phyloP scores from a whole-genome alignment of 1,284 basidiomycete species.

The Pterulicium gracile region DNA sequence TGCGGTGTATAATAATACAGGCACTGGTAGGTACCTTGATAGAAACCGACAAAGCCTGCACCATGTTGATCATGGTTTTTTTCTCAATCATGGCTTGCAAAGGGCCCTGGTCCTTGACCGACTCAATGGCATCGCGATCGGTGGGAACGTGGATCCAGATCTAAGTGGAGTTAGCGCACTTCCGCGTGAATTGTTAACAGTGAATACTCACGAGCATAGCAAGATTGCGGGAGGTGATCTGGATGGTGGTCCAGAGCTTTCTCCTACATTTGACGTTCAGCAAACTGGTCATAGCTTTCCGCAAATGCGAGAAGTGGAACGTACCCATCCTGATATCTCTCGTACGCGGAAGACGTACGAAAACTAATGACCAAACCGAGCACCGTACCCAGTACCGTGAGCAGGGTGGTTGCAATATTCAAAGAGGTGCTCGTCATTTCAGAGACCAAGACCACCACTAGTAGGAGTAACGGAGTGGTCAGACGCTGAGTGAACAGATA shows the following conservation, averaged over 20 bases:
- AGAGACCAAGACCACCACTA: conserved; percentile 45
- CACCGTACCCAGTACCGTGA: conserved; percentile 46
- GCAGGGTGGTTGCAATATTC: neutral
- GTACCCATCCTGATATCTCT: conserved; percentile 33
- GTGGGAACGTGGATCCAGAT: conserved; percentile 54
- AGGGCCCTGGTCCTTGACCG: conserved; percentile 22
- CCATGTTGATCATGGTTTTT: conserved; percentile 63
- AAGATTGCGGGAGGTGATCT: conserved; percentile 40
- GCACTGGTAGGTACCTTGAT: conserved; percentile 38
- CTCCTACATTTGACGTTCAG: conserved; percentile 47
- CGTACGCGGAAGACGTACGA: conserved; percentile 58
- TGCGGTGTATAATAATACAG: neutral
- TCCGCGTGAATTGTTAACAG: no score
- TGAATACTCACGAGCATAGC: conserved; percentile 40
- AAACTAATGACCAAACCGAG: conserved; percentile 63
- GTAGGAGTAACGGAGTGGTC: conserved; percentile 2
- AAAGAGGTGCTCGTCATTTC: conserved; percentile 21
- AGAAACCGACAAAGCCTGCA: conserved; percentile 52
- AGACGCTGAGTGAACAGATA: conserved; percentile 1
- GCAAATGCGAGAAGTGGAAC: neutral
- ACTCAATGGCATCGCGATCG: conserved; percentile 29
- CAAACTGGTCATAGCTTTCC: neutral
- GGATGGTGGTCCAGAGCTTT: conserved; percentile 53
- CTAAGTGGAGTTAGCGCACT: conserved; percentile 18
- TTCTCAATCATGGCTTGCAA: conserved; percentile 55